A percentile compares a stretch with the other conserved stretches of the same genome.
These are phyloP conservation scores for Nakataea oryzae DNA, from an alignment of 2,329 filamentous ascomycete species.

Conservation along the genomic window DNA sequence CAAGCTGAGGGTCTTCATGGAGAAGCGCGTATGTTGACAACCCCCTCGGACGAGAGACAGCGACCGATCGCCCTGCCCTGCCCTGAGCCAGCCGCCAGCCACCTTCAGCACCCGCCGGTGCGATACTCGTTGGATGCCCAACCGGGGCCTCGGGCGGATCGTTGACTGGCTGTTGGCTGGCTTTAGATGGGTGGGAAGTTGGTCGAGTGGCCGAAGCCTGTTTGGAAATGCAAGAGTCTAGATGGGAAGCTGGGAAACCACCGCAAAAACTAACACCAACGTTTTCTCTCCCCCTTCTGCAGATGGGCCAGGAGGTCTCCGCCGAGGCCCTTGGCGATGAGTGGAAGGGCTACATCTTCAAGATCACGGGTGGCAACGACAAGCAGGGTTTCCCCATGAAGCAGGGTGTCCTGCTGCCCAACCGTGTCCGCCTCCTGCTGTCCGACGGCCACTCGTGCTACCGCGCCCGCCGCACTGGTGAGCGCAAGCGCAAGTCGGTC, in stretches of 20 bases:
- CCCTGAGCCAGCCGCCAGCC: background rate
- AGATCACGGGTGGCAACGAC: slow-evolving; percentile 99
- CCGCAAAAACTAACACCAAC: background rate
- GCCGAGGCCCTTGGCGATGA: slow-evolving; percentile 95
- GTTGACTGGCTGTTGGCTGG: background rate
- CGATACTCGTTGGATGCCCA: background rate
- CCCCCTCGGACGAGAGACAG: slow-evolving; percentile 3
- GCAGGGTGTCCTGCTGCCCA: slow-evolving; percentile 99
- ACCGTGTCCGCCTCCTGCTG: slow-evolving; percentile 96
- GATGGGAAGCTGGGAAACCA: background rate
- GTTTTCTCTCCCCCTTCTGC: slow-evolving; percentile 6
- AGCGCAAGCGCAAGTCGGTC: slow-evolving; percentile 99
- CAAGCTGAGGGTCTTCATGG: slow-evolving; percentile 68
- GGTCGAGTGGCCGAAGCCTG: background rate
- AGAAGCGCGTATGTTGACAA: slow-evolving; percentile 12
- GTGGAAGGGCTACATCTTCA: slow-evolving; percentile 99
- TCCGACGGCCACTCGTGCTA: slow-evolving; percentile 98
- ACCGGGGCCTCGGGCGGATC: background rate
- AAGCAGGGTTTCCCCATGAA: slow-evolving; percentile 99
- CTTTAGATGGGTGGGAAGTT: background rate
- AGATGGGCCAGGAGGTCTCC: slow-evolving; percentile 85
- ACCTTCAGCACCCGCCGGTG: background rate
- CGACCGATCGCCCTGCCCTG: background rate
- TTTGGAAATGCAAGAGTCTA: background rate
- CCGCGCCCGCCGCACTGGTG: slow-evolving; percentile 81